phyloP scores from a whole-genome alignment of 2,329 filamentous ascomycete species.

The Curvularia lunata region DNA sequence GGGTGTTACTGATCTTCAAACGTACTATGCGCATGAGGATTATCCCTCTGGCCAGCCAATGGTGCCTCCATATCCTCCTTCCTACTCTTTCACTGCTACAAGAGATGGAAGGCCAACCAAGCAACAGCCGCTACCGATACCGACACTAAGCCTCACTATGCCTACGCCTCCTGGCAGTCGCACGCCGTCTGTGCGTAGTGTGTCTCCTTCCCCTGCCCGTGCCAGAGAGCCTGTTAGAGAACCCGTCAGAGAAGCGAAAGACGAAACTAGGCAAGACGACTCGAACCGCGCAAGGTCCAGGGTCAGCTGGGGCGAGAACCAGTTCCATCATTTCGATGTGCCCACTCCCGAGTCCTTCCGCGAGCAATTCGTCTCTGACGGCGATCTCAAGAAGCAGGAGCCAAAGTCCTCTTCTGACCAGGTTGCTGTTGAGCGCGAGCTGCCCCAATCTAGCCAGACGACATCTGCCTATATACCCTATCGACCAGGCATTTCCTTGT shows the following conservation, averaged over 20 bases:
- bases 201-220: constrained; percentile 46
- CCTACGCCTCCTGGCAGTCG: constrained; percentile 64
- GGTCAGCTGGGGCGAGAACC: constrained; percentile 57
- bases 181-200: constrained; percentile 48
- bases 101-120: constrained; percentile 47
- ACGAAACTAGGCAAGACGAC: constrained; percentile 35
- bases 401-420: constrained; percentile 43
- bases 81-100: constrained; percentile 50
- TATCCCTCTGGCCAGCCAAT: constrained; percentile 34
- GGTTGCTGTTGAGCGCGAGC: constrained; percentile 50
- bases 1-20: constrained; percentile 53
- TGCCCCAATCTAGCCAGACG: constrained; percentile 37
- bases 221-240: constrained; percentile 38
- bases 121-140: constrained; percentile 54
- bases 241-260: constrained; percentile 30
- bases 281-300: constrained; percentile 38
- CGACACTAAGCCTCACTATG: constrained; percentile 62
- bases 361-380: constrained; percentile 46
- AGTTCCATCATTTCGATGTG: constrained; percentile 56
- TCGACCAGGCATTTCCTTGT: constrained; percentile 31
- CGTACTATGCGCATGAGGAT: constrained; percentile 52
- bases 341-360: constrained; percentile 53
- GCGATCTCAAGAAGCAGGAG: constrained; percentile 33
- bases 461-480: constrained; percentile 41
- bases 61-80: constrained; percentile 45